Conservation (phyloP, 495 filamentous ascomycete genomes). For the Aspergillus nanangensis region DNA sequence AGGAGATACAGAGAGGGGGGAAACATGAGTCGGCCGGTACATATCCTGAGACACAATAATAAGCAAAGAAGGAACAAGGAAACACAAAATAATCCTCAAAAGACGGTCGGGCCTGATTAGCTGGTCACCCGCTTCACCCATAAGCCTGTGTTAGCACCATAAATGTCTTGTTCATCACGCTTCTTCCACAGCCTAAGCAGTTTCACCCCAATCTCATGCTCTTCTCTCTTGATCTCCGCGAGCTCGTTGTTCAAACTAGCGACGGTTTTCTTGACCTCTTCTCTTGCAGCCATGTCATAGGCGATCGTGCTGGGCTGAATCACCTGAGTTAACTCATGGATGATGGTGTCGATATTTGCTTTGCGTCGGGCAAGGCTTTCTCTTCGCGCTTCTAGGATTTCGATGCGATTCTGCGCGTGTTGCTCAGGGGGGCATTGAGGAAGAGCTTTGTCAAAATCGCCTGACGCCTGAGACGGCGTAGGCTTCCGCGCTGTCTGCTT, state of each 20-base stretch:
- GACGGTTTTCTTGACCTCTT: constrained; percentile 69
- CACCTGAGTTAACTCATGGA: constrained; percentile 64
- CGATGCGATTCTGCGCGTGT: constrained; percentile 55
- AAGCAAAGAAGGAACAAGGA: background rate
- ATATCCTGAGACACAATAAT: background rate
- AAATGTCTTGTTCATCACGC: constrained; percentile 64
- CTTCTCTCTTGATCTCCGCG: constrained; percentile 71
- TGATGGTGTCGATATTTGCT: constrained; percentile 64
- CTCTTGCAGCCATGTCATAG: constrained; percentile 53
- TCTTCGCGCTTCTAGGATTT: constrained; percentile 61
- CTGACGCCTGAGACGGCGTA: constrained; percentile 45
- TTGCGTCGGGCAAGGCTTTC: constrained; percentile 61
- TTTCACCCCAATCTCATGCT: constrained; percentile 83
- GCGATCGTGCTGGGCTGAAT: constrained; percentile 54
- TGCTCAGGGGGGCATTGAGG: constrained; percentile 55
- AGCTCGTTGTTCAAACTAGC: constrained; percentile 67
- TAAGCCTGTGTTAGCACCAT: constrained; percentile 65
- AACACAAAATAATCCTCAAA: constrained; percentile 2
- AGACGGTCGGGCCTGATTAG: constrained; percentile 15
- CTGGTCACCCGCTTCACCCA: constrained; percentile 75
- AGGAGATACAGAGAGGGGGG: constrained; percentile 2
- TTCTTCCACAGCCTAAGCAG: constrained; percentile 77
- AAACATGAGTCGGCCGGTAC: constrained; percentile 3
- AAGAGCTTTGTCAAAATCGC: constrained; percentile 48
- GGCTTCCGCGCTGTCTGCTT: constrained; percentile 48